Conservation (phyloP, 805 yeast genomes). For the Starmerella gropengiesseri region DNA sequence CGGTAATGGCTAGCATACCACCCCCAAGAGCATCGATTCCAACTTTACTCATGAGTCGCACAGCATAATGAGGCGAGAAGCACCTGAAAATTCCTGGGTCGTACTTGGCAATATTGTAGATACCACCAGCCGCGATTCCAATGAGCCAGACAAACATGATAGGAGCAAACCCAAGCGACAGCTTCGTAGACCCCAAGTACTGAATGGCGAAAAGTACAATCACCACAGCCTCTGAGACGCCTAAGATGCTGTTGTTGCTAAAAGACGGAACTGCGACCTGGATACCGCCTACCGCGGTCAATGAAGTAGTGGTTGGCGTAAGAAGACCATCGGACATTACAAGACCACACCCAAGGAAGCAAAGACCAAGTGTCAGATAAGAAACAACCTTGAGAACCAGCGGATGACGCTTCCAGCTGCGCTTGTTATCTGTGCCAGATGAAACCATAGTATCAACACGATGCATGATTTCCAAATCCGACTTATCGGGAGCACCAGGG, state of each 20-base stretch:
- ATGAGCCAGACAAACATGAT: slow-evolving; percentile 43
- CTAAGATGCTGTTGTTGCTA: slow-evolving; percentile 33
- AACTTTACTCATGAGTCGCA: slow-evolving; percentile 32
- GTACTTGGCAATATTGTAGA: slow-evolving; percentile 35
- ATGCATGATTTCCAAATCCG: slow-evolving; percentile 12
- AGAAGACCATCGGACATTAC: slow-evolving; percentile 50
- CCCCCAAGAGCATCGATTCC: slow-evolving; percentile 37
- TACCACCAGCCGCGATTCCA: slow-evolving; percentile 37
- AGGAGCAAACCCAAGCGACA: slow-evolving; percentile 46
- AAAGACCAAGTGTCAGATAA: slow-evolving; percentile 12
- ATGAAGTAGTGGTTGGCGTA: slow-evolving; percentile 54
- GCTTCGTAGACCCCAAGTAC: slow-evolving; percentile 39
- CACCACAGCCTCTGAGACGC: slow-evolving; percentile 40
- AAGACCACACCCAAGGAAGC: slow-evolving; percentile 47
- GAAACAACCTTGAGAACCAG: slow-evolving; percentile 5
- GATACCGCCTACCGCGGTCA: slow-evolving; percentile 48
- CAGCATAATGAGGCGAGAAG: slow-evolving; percentile 44
- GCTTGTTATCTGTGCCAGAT: background rate
- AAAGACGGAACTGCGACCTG: slow-evolving; percentile 39
- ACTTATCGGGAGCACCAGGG: slow-evolving; percentile 11
- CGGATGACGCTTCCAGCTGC: slow-evolving; percentile 13
- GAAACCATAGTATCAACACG: slow-evolving; percentile 9
- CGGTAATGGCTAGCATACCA: slow-evolving; percentile 47
- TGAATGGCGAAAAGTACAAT: slow-evolving; percentile 39
- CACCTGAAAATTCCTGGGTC: slow-evolving; percentile 38